Conservation (phyloP, 495 filamentous ascomycete species). For the Barbatosphaeria neglecta region DNA sequence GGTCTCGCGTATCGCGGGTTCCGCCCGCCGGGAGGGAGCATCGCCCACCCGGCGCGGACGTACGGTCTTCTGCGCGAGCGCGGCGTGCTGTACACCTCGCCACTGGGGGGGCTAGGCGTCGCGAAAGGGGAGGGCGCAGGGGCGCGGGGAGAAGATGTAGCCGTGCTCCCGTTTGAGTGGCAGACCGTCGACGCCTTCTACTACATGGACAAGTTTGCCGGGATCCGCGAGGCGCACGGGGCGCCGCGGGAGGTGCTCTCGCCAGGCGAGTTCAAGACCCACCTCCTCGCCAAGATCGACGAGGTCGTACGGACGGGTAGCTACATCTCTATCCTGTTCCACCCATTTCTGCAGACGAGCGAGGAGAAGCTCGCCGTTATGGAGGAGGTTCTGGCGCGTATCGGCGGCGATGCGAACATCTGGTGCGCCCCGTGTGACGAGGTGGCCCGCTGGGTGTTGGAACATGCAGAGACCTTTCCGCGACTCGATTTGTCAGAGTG, state of each 20-base stretch:
- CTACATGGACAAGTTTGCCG: conserved; percentile 22
- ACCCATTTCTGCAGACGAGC: conserved; percentile 16
- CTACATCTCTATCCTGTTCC: conserved; percentile 20
- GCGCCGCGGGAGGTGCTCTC: conserved; percentile 5
- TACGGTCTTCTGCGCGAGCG: conserved; percentile 10
- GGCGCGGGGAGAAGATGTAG: no score
- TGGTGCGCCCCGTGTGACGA: conserved; percentile 17
- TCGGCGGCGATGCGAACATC: conserved; percentile 9
- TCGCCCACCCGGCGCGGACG: conserved; percentile 11
- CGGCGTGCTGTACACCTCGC: conserved; percentile 15
- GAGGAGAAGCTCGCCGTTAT: conserved; percentile 16
- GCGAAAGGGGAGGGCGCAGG: no score
- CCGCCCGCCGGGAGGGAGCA: conserved; percentile 17
- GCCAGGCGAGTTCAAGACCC: conserved; percentile 7
- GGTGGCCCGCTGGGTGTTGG: conserved; percentile 12
- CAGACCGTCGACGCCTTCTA: conserved; percentile 20
- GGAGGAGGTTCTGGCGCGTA: conserved; percentile 10
- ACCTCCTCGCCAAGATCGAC: conserved; percentile 14
- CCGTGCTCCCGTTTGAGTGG: conserved; percentile 23
- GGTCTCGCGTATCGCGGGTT: conserved; percentile 16
- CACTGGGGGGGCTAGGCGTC: conserved; percentile 10
- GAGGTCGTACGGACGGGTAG: conserved; percentile 5
- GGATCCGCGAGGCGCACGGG: conserved; percentile 8
- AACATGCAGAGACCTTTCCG: conserved; percentile 5
- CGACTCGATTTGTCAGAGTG: not conserved